These are phyloP conservation scores for Aegilops umbellulata DNA, from an alignment of 176 grass and related monocot genomes.

Conservation along the genomic window DNA sequence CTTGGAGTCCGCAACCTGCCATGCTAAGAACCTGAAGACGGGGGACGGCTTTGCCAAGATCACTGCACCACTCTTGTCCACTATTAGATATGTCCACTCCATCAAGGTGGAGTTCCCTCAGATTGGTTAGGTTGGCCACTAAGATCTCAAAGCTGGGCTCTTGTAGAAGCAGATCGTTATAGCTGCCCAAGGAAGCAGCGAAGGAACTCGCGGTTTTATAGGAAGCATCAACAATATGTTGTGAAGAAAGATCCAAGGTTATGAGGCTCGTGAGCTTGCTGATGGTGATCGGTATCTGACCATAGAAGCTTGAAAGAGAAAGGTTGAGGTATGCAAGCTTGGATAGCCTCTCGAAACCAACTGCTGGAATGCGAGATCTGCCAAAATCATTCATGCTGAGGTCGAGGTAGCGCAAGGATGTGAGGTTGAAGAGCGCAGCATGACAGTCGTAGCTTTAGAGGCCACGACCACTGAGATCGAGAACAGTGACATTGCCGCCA, in stretches of 20 bases:
- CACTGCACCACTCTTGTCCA: neutral
- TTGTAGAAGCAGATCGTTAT: neutral
- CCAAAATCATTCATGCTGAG: conserved; percentile 10
- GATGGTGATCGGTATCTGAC: conserved; percentile 39
- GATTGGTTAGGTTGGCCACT: conserved; percentile 32
- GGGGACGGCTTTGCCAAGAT: neutral
- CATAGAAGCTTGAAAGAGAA: conserved; percentile 35
- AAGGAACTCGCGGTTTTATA: neutral
- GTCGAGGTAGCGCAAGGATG: neutral
- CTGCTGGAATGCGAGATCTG: neutral
- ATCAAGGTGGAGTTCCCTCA: neutral
- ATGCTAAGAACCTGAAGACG: conserved; percentile 36
- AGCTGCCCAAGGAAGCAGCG: neutral
- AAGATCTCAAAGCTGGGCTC: conserved; percentile 12
- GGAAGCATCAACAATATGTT: neutral
- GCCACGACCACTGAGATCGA: neutral
- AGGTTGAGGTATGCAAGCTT: conserved; percentile 45
- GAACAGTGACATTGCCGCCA: neutral
- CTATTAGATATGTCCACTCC: neutral
- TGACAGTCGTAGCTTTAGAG: neutral
- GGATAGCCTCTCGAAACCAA: conserved; percentile 33
- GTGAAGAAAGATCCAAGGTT: conserved; percentile 32
- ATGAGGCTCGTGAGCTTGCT: conserved; percentile 39
- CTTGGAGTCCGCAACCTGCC: neutral
- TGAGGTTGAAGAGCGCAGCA: neutral